Percentiles rank a stretch among this genome's conserved stretches.
phyloP scores from a whole-genome alignment of 73 alveolate genomes.

The Paramecium pentaurelia region DNA sequence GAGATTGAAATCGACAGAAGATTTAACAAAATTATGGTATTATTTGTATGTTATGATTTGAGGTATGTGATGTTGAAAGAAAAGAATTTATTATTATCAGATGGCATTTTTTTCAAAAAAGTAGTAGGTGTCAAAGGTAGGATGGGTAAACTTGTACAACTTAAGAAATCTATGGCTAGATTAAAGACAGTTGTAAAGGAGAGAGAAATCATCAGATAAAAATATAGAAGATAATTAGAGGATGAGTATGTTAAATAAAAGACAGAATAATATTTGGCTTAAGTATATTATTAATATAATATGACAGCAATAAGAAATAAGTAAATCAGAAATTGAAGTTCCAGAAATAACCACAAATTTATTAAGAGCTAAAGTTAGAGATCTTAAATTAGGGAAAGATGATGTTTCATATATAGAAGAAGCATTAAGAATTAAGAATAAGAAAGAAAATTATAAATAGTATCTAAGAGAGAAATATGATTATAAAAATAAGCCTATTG shows the following conservation, averaged over 20 bases:
- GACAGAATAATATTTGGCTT: slow-evolving; percentile 51
- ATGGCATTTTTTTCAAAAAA: slow-evolving; percentile 42
- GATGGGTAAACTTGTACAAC: slow-evolving; percentile 56
- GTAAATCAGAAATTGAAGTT: neutral
- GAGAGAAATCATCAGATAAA: slow-evolving; percentile 67
- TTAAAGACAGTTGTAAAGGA: slow-evolving; percentile 72
- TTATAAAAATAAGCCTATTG: slow-evolving; percentile 46
- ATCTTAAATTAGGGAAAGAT: slow-evolving; percentile 52
- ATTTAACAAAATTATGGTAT: slow-evolving; percentile 77
- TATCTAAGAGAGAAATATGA: slow-evolving; percentile 44
- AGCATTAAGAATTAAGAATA: slow-evolving; percentile 20
- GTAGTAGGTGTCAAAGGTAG: slow-evolving; percentile 45
- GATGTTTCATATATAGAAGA: slow-evolving; percentile 49
- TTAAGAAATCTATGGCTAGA: slow-evolving; percentile 74
- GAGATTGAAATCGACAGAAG: slow-evolving; percentile 75
- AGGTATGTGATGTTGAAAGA: slow-evolving; percentile 78
- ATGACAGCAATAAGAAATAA: neutral
- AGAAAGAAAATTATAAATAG: neutral
- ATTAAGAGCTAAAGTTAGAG: slow-evolving; percentile 56
- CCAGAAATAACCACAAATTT: slow-evolving; percentile 54
- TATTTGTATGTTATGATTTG: neutral
- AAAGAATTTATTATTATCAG: slow-evolving; percentile 74
- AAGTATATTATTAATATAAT: neutral
- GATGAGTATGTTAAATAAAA: slow-evolving; percentile 69
- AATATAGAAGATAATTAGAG: slow-evolving; percentile 70